Percentiles rank a stretch among this genome's conserved stretches.
Evolutionary conservation across 768 basidiomycete genomes (phyloP).

Genomic region (Macrolepiota dolichaula): DNA sequence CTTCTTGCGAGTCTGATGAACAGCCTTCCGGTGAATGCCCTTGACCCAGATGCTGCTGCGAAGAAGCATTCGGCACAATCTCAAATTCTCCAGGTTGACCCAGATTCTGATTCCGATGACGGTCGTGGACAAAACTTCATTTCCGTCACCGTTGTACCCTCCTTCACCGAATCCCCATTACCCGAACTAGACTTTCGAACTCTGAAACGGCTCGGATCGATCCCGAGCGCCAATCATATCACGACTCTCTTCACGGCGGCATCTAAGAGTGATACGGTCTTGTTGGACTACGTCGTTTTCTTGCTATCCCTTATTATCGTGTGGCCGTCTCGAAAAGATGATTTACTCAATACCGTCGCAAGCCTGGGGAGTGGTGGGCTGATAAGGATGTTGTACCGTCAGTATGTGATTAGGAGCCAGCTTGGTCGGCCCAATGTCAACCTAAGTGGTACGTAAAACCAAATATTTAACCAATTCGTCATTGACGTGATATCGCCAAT

Average conservation of each 20-base stretch:
- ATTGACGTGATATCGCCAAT: background rate
- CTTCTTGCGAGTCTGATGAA: slow-evolving; percentile 51
- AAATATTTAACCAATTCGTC: background rate
- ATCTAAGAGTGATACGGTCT: slow-evolving; percentile 33
- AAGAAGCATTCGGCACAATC: background rate
- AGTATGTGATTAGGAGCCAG: slow-evolving; percentile 55
- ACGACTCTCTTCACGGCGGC: slow-evolving; percentile 46
- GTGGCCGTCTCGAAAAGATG: slow-evolving; percentile 58
- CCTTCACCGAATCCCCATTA: slow-evolving; percentile 26
- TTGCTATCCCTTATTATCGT: slow-evolving; percentile 53
- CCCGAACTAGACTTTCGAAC: slow-evolving; percentile 58
- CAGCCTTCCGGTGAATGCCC: slow-evolving; percentile 45
- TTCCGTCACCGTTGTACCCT: slow-evolving; percentile 34
- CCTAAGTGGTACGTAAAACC: slow-evolving; percentile 21
- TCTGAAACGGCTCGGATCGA: slow-evolving; percentile 54
- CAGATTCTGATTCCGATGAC: slow-evolving; percentile 41
- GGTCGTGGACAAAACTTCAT: slow-evolving; percentile 15
- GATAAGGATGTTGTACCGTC: slow-evolving; percentile 73
- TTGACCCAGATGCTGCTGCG: slow-evolving; percentile 37
- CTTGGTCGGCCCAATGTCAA: slow-evolving; percentile 55
- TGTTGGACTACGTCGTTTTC: slow-evolving; percentile 51
- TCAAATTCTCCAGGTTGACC: slow-evolving; percentile 16
- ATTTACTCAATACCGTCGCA: slow-evolving; percentile 53
- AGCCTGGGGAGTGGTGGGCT: slow-evolving; percentile 52
- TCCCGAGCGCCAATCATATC: slow-evolving; percentile 54